These are phyloP conservation scores for Zostera marina DNA, from an alignment of 116 monocot genomes.

Conservation along the genomic window DNA sequence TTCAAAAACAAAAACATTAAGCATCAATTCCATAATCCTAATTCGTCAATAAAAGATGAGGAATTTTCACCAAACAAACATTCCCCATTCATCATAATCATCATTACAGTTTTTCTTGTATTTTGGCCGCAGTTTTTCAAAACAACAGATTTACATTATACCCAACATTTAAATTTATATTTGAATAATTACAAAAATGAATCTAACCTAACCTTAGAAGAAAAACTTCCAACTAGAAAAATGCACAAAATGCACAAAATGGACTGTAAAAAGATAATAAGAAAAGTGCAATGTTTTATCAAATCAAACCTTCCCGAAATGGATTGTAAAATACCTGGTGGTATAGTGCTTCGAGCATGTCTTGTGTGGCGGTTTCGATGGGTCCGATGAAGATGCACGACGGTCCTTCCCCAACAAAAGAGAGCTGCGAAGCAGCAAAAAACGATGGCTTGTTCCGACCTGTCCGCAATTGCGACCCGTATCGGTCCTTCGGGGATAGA, in stretches of 20 bases:
- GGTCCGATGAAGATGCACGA: conserved; percentile 96
- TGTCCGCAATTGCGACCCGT: conserved; percentile 3
- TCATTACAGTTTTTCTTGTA: background rate
- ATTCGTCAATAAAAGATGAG: too few species aligned
- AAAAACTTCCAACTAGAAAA: background rate
- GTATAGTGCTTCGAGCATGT: conserved; percentile 94
- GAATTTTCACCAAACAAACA: background rate
- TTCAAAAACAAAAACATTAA: background rate
- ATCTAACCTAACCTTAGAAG: background rate
- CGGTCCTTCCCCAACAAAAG: conserved; percentile 49
- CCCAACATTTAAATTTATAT: background rate
- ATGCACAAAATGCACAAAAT: background rate
- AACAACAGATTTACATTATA: background rate
- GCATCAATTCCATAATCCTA: background rate
- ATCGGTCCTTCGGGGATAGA: conserved; percentile 6
- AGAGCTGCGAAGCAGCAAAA: conserved; percentile 3
- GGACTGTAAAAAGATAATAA: background rate
- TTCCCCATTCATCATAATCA: background rate
- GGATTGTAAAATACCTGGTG: conserved; percentile 32
- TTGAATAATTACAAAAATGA: background rate
- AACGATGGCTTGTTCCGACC: conserved; percentile 1
- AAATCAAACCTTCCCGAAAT: background rate
- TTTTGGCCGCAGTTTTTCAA: background rate
- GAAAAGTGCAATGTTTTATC: background rate
- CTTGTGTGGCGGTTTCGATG: conserved; percentile 79